Evolutionary conservation across 2,329 filamentous ascomycete genomes (phyloP), one percentile per base, ranked within the genome.

Genomic region (Fusarium euwallaceae): DNA sequence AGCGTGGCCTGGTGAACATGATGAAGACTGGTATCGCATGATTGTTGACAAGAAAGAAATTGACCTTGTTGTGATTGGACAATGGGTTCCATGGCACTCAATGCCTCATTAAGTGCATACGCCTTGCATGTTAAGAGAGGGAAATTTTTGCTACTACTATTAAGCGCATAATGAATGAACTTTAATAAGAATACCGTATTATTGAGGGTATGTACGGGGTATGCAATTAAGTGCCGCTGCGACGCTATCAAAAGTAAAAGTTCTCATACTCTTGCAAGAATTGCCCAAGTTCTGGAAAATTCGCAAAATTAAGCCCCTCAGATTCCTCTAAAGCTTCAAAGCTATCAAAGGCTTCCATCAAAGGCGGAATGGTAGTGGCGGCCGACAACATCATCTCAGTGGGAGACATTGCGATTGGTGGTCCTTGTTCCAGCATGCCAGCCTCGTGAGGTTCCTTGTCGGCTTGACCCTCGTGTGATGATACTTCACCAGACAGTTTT

Each of bases 191-290:
- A 27, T 27, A 48, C 17, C 3, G 22, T 48, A 24, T 24, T 27
- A 27, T 48, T 24, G 2, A 27, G 14, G 22, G 12, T 4, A 17
- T 48, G 8, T 27, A 9, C 22, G 14, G 22, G 2, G 22, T 48
- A 24, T 24, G 39, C 17, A 45, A 16, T 24, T 6, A 17, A 16
- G 8, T 32, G 9, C 29, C 29, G 4, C 17, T 12, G 22, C 14
- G n/a, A 24, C 27, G 11, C 10, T 17, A 20, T 29, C 24, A 61
- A n/a, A 61, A 61, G 11, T 32, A 43, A 29, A 61, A 61, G 17
- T 61, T 43, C 58, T 61, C 58, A 29, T 61, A 61, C 58, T 61
- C 58, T 11, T 61, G 37, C 37, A 61, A 32, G 37, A 61, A 61
- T 29, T 61, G 58, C n/a, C 24, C 58, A 16, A 61, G 58, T 24